phyloP scores from a whole-genome alignment of 2,329 filamentous ascomycete genomes.

The Paecilomyces variotii region DNA sequence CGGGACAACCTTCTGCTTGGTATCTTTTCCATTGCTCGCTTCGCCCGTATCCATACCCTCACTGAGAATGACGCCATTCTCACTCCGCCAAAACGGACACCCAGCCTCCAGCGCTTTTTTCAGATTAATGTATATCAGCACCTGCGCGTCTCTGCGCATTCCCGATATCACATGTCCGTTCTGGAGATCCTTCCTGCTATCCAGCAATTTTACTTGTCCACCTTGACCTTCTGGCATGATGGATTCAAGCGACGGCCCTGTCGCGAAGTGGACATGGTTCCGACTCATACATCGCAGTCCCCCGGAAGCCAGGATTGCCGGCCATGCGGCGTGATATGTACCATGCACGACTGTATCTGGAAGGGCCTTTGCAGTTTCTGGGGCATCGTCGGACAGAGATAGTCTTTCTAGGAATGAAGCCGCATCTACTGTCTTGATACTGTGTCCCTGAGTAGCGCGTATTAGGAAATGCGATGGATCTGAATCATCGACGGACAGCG shows the following conservation, averaged over 20 bases:
- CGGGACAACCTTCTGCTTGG: constrained; percentile 50
- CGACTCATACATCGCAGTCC: constrained; percentile 74
- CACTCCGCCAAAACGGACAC: constrained; percentile 68
- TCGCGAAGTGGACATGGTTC: constrained; percentile 85
- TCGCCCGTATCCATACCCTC: constrained; percentile 45
- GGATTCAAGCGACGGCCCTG: constrained; percentile 52
- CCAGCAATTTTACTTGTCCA: constrained; percentile 6
- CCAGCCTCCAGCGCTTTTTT: constrained; percentile 53
- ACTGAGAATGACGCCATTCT: constrained; percentile 65
- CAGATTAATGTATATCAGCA: constrained; percentile 72
- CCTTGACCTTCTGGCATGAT: constrained; percentile 19
- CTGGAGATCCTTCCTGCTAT: constrained; percentile 15
- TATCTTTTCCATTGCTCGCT: constrained; percentile 43
- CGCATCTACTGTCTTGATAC: constrained; percentile 63
- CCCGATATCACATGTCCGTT: constrained; percentile 58
- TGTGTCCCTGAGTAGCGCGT: constrained; percentile 92
- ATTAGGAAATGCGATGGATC: constrained; percentile 69
- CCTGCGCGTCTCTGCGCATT: constrained; percentile 69
- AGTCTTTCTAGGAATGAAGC: constrained; percentile 63
- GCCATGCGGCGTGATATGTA: constrained; percentile 77
- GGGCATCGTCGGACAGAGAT: constrained; percentile 43
- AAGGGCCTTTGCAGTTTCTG: constrained; percentile 32
- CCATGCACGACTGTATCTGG: constrained; percentile 72
- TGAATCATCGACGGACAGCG: constrained; percentile 28
- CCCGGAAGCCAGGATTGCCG: constrained; percentile 63